Evolutionary conservation across 2,329 filamentous ascomycete genomes (phyloP), one percentile per base, ranked within the genome.

Genomic region (Trichoderma simmonsii): DNA sequence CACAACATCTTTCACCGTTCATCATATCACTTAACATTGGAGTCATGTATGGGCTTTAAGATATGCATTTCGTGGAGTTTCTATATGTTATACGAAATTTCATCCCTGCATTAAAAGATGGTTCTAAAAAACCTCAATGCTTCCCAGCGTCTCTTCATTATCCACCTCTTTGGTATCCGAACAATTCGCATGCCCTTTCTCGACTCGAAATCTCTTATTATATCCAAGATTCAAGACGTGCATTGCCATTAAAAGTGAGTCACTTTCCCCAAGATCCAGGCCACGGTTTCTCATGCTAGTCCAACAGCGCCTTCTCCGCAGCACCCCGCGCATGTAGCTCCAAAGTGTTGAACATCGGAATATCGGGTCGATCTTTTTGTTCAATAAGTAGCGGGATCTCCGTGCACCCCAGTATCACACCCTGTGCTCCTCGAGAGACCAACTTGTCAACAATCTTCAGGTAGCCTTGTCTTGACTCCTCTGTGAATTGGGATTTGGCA

Each of bases 321-420:
- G 73, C 74, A 6, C 69, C 73, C 59, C 62, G 71, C 11, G 66
- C 73, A 28, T 75, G 73, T 18, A 75, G 66, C 48, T 66, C 61
- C 63, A 75, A 18, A 3, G 74, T 73, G 26, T 75, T 65, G 34
- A 74, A 75, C 69, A 73, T 72, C 2, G 73, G 73, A 26, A 75
- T 6, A 24, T 26, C 21, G 9, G 66, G 67, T 21, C 73, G 54
- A 48, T 74, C 68, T 21, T 71, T 57, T 51, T 75, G 71, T 65
- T 65, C 63, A 67, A 75, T 72, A 21, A 75, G 63, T 26, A 73
- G 60, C n/a, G 72, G 70, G n/a, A 74, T 71, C 62, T 72, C 80
- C 75, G 77, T 54, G 63, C 15, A 74, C 4, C 73, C 74, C 6
- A 73, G 34, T 11, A 72, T 70, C 8, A 73, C 74, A 7, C 73